phyloP scores from a whole-genome alignment of 352 stramenopile species.

The Blastocystis sp. region DNA sequence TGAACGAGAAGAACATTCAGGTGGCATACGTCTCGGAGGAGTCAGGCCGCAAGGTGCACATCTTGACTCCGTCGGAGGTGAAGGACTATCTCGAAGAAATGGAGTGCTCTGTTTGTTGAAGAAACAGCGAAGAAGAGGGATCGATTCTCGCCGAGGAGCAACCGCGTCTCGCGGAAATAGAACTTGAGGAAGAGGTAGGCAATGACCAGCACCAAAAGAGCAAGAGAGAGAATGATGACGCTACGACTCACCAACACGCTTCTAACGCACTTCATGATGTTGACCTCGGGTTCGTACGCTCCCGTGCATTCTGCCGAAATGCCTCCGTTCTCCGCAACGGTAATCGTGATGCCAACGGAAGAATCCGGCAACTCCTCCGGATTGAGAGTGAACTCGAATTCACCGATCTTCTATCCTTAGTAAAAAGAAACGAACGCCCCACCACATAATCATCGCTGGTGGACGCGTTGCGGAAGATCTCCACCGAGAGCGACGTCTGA shows the following conservation, averaged over 20 bases:
- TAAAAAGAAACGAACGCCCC: background rate
- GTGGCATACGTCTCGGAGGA: slow-evolving; percentile 92
- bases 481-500: slow-evolving; percentile 14
- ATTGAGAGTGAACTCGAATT: slow-evolving; percentile 49
- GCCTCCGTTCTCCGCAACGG: slow-evolving; percentile 39
- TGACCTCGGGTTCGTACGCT: slow-evolving; percentile 52
- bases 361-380: slow-evolving; percentile 16
- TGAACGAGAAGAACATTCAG: slow-evolving; percentile 97
- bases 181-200: slow-evolving; percentile 67
- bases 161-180: slow-evolving; percentile 48
- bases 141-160: background rate
- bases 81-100: slow-evolving; percentile 99
- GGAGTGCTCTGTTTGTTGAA: slow-evolving; percentile 78
- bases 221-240: slow-evolving; percentile 8
- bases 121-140: slow-evolving; percentile 16
- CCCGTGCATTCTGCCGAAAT: slow-evolving; percentile 41
- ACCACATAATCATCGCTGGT: slow-evolving; percentile 23
- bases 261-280: slow-evolving; percentile 18
- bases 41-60: slow-evolving; percentile 78
- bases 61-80: slow-evolving; percentile 93
- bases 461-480: slow-evolving; percentile 1
- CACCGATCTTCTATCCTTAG: slow-evolving; percentile 6
- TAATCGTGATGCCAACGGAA: slow-evolving; percentile 54
- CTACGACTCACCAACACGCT: background rate
- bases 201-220: slow-evolving; percentile 22